Evolutionary conservation across 306 rosid genomes (phyloP), one percentile per base, ranked within the genome.

Genomic region (Herpetospermum pedunculosum): DNA sequence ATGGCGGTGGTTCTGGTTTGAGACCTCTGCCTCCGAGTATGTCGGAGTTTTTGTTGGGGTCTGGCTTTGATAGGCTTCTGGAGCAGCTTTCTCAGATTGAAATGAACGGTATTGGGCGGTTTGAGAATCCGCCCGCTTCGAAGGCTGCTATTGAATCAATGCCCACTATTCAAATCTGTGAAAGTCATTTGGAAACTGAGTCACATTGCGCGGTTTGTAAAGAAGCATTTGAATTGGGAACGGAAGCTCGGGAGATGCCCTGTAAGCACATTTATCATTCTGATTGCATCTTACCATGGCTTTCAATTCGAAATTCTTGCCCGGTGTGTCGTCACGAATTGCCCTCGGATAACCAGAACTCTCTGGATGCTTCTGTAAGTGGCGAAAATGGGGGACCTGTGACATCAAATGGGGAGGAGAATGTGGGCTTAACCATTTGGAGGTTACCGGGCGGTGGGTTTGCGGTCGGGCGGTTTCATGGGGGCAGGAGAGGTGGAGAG

Each of bases 401-500:
- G 40, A 37, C 53, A 1, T 62, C 80, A 41, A 76, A 75, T 25
- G 87, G 80, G 7, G 93, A 84, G 16, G 89, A 82, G 47, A 81
- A 77, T 67, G 80, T 82, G 14, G 92, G 97, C 38, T 81, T 92
- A 63, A 92, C 96, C 0, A 87, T 92, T 43, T 92, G 98, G 98
- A 87, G 98, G 85, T 78, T 92, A 8, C 96, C 97, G 0, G 97
- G 97, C 1, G 97, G 97, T 9, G 97, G 97, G 32, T 92, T 92
- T 35, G 98, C 96, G 0, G 98, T 92, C 10, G 96, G 95, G 50
- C 84, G 96, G 54, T 87, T 85, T 53, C 67, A 83, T 6, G 91
- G 92, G 3, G 88, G 91, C 30, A 88, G 96, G 13, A 84, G 95
- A 77, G 91, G 85, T 0, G 85, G 76, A 4, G 96, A 86, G 64